Base-by-base conservation (phyloP, 805 yeast species). In the Metschnikowia dekortorum region DNA sequence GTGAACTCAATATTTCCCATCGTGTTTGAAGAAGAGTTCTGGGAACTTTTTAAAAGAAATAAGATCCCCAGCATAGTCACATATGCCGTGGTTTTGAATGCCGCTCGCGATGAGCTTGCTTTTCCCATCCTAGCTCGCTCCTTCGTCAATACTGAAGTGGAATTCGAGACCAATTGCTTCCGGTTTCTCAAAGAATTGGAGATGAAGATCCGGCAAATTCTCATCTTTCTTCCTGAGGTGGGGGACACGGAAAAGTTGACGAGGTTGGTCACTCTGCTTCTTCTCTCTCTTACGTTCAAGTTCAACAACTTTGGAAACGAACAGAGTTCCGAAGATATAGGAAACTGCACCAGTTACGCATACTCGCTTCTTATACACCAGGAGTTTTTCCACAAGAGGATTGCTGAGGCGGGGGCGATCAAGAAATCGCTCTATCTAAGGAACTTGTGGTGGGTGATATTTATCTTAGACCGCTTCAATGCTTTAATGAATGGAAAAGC, bases 21-120 rank as follows among this genome's bases (percentile, higher is more conserved):
- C 29, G 57, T 76, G 5, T 70, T 71, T 53, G 73, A 70, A 57
- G 61, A 60, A 22, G 68, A 68, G 40, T 73, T 76, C 56, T 60
- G 68, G 65, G 69, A 59, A 50, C 62, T 55, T 50, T 73, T 53
- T 62, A 58, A 62, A 53, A 48, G 62, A 53, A 48, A 70, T 61
- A 52, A 66, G 61, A 57, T 73, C 64, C 60, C 79, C 62, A 71
- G 74, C 8, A 55, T 74, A 16, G 61, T 75, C 31, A 51, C 70
- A 16, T 76, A 75, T 49, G 75, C 79, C 1, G 69, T 76, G 35
- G 61, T 75, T n/a, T 57, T 76, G 18, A 66, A 64, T 10, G 72
- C 77, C 0, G 69, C 76, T 8, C 59, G 76, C 16, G 76, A 76
- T 49, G 68, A 69, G 38, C 46, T 55, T 11, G 57, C 61, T 8